Evolutionary conservation across 1,139 yeast genomes (phyloP).

Genomic region (Magnusiomyces paraingens): DNA sequence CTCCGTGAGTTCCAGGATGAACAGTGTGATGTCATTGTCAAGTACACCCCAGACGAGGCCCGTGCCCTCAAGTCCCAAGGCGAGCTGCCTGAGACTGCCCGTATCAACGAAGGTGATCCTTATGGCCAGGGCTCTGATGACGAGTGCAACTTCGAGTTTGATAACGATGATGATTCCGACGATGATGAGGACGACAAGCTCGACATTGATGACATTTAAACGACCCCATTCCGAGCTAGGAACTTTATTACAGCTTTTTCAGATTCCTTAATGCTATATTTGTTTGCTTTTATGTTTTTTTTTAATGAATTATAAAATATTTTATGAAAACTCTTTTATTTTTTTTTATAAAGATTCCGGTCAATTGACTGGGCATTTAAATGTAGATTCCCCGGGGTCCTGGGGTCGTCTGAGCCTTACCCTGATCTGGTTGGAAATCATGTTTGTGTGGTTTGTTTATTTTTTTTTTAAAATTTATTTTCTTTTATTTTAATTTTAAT

Average conservation of each 20-base stretch:
- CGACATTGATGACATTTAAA: conserved; percentile 74
- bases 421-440: no score
- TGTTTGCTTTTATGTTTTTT: not conserved
- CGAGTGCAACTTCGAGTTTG: conserved; percentile 97
- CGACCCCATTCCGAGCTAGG: not conserved
- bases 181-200: conserved; percentile 62
- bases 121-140: conserved; percentile 96
- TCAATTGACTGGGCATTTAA: no score
- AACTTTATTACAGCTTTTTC: not conserved
- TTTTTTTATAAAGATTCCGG: not conserved
- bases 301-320: not conserved
- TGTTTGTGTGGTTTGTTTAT: no score
- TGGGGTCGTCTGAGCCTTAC: no score
- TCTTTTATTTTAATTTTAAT: no score
- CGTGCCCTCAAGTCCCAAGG: conserved; percentile 94
- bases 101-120: conserved; percentile 96
- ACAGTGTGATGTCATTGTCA: conserved; percentile 96
- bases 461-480: no score
- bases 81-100: conserved; percentile 90
- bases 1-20: conserved; percentile 98
- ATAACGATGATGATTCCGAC: conserved; percentile 80
- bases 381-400: no score
- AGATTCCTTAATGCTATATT: no score
- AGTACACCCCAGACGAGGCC: conserved; percentile 96
- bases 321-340: not conserved